A percentile compares a stretch with the other conserved stretches of the same genome.
Conservation (phyloP, 2,329 filamentous ascomycete species). For the Trichoderma polysporum region DNA sequence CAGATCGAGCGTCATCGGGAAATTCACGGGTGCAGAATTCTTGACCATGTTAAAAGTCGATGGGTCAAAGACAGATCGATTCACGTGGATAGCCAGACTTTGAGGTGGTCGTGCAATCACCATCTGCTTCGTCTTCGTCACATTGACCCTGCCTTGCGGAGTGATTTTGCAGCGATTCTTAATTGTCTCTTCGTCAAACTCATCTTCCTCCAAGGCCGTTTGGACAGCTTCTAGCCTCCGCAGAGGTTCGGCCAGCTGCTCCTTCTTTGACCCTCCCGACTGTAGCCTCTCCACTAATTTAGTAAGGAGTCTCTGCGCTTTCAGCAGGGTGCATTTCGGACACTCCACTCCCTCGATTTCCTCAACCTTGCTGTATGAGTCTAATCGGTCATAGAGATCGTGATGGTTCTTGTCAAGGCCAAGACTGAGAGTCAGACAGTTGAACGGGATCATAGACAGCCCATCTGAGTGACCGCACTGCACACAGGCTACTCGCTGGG, state of each 20-base stretch:
- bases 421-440: constrained; percentile 84
- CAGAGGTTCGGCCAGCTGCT: constrained; percentile 50
- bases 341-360: constrained; percentile 88
- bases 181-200: constrained; percentile 71
- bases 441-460: constrained; percentile 87
- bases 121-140: constrained; percentile 86
- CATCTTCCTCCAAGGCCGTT: constrained; percentile 71
- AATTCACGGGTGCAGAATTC: constrained; percentile 76
- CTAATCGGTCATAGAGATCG: constrained; percentile 74
- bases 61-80: constrained; percentile 88
- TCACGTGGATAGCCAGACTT: constrained; percentile 82
- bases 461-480: constrained; percentile 85
- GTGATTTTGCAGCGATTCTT: constrained; percentile 64
- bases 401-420: constrained; percentile 62
- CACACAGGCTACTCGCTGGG: constrained; percentile 85
- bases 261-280: constrained; percentile 40
- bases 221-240: constrained; percentile 65
- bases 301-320: constrained; percentile 48
- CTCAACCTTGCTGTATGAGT: constrained; percentile 83
- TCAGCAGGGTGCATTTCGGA: constrained; percentile 80
- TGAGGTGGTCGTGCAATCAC: constrained; percentile 80
- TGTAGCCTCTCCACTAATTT: constrained; percentile 46
- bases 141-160: constrained; percentile 66
- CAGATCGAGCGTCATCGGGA: constrained; percentile 72
- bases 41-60: constrained; percentile 76